Evolutionary conservation across 2,329 filamentous ascomycete genomes (phyloP).

Genomic region (Colletotrichum zoysiae): DNA sequence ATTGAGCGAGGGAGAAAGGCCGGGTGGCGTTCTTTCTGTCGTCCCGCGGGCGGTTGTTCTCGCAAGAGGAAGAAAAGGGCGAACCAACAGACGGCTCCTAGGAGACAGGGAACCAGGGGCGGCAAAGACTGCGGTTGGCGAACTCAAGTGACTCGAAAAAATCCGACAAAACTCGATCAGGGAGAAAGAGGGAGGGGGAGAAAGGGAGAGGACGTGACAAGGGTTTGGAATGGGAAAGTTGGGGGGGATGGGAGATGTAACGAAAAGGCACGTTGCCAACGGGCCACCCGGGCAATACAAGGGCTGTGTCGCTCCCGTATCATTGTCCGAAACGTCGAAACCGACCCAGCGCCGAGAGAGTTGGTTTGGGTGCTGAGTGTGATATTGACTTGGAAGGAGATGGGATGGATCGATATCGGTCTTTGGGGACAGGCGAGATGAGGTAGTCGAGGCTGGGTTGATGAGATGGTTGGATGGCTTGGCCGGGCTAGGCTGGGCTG

Average conservation of each 20-base stretch:
- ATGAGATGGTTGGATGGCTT: neutral
- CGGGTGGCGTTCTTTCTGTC: constrained; percentile 19
- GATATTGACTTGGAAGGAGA: constrained; percentile 9
- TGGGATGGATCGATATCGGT: constrained; percentile 4
- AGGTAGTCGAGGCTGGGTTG: neutral
- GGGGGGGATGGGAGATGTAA: constrained; percentile 26
- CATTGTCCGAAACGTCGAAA: constrained; percentile 28
- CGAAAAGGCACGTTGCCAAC: constrained; percentile 19
- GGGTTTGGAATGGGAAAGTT: constrained; percentile 33
- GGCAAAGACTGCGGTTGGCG: neutral
- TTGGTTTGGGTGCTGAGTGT: constrained; percentile 37
- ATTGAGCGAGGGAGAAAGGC: too few relatives aligned
- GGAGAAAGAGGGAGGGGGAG: neutral
- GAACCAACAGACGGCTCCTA: constrained; percentile 3
- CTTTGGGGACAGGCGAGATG: neutral
- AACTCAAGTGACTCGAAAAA: constrained; percentile 3
- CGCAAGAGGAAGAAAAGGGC: neutral
- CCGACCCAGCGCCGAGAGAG: constrained; percentile 40
- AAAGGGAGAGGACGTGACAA: constrained; percentile 23
- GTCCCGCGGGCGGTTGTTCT: constrained; percentile 14
- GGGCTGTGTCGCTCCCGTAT: constrained; percentile 34
- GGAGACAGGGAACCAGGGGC: constrained; percentile 11
- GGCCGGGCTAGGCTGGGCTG: neutral
- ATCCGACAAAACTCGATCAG: constrained; percentile 13
- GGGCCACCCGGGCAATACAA: constrained; percentile 20